These are phyloP conservation scores for Trichosporon sp. DNA, from an alignment of 1,284 basidiomycete genomes.

Conservation along the genomic window DNA sequence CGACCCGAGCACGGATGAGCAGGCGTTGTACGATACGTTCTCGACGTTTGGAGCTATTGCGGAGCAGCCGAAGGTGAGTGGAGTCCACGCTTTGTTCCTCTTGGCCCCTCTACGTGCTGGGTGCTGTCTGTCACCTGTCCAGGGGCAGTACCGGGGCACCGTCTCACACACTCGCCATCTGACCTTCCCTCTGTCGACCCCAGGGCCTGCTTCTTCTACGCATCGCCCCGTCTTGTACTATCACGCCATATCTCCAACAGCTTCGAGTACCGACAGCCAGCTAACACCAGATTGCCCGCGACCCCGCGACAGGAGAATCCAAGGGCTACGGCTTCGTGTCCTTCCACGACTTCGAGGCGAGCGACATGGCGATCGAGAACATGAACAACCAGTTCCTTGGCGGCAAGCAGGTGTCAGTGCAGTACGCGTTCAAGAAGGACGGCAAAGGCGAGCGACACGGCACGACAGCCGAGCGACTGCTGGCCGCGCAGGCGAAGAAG, in stretches of 20 bases:
- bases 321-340: constrained; percentile 97
- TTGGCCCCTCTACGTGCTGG: neutral
- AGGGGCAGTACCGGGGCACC: no score
- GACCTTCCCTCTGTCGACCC: no score
- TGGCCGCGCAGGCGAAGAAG: constrained; percentile 82
- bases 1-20: constrained; percentile 89
- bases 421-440: constrained; percentile 98
- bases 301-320: constrained; percentile 73
- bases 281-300: constrained; percentile 70
- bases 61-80: constrained; percentile 82
- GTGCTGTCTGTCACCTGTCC: neutral
- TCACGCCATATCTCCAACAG: no score
- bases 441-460: constrained; percentile 97
- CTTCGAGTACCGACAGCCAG: no score
- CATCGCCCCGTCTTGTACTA: no score
- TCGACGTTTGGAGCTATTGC: constrained; percentile 88
- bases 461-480: constrained; percentile 85
- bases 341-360: constrained; percentile 94
- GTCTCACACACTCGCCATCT: no score
- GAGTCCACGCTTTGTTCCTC: neutral
- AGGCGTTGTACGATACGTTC: constrained; percentile 89
- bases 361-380: constrained; percentile 90
- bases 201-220: no score
- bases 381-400: constrained; percentile 97
- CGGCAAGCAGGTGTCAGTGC: constrained; percentile 94